A percentile compares a stretch with the other conserved stretches of the same genome.
phyloP scores from a whole-genome alignment of 345 rosid species.

The Carallia brachiata region DNA sequence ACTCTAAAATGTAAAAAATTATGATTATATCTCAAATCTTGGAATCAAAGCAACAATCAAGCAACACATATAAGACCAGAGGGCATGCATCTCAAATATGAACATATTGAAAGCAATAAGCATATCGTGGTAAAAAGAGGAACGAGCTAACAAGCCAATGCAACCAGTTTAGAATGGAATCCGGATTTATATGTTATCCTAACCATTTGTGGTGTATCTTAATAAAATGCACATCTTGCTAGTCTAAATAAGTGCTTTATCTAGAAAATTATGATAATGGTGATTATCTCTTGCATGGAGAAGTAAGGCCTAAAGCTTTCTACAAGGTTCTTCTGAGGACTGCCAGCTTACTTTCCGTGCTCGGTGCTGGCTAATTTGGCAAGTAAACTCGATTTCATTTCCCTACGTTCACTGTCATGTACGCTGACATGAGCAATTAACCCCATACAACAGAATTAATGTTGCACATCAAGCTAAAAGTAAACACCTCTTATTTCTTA shows the following conservation, averaged over 20 bases:
- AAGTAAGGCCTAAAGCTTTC: background rate
- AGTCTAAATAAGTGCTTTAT: too few species aligned
- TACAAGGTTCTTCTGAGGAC: background rate
- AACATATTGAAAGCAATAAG: background rate
- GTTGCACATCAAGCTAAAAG: too few species aligned
- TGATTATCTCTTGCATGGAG: background rate
- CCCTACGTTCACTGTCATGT: background rate
- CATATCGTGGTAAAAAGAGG: background rate
- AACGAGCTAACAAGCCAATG: constrained; percentile 10
- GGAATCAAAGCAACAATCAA: background rate
- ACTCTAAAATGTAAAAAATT: constrained; percentile 32
- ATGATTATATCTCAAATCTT: background rate
- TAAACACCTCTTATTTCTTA: too few species aligned
- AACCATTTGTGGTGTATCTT: too few species aligned
- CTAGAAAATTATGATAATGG: background rate
- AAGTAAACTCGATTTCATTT: background rate
- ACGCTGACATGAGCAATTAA: background rate
- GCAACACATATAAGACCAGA: background rate
- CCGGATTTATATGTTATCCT: too few species aligned
- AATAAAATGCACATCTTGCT: too few species aligned
- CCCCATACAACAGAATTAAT: too few species aligned
- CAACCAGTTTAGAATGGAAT: constrained; percentile 6
- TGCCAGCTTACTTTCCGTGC: background rate
- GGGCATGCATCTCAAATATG: constrained; percentile 6
- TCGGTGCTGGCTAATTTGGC: background rate